phyloP scores from a whole-genome alignment of 352 stramenopile species.

The Albugo laibachii region DNA sequence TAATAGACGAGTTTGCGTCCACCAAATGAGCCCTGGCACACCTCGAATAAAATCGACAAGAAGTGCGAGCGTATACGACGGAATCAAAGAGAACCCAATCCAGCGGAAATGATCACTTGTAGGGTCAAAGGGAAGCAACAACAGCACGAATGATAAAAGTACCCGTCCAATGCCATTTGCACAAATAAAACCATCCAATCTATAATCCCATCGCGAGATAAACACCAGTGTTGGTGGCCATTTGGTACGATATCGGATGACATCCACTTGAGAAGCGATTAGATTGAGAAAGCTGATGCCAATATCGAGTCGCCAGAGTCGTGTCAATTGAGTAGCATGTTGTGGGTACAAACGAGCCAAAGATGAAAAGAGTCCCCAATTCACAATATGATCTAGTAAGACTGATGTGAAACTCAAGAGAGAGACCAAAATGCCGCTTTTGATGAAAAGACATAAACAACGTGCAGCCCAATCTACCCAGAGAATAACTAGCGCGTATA shows the following conservation, averaged over 20 bases:
- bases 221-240: slow-evolving; percentile 52
- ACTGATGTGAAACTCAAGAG: slow-evolving; percentile 47
- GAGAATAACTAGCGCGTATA: slow-evolving; percentile 23
- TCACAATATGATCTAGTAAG: slow-evolving; percentile 37
- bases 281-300: slow-evolving; percentile 28
- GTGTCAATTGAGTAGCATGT: slow-evolving; percentile 17
- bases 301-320: slow-evolving; percentile 33
- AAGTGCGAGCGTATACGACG: no score
- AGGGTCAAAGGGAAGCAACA: slow-evolving; percentile 23
- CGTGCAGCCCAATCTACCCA: slow-evolving; percentile 33
- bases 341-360: slow-evolving; percentile 31
- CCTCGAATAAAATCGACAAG: no score
- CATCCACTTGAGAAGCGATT: slow-evolving; percentile 24
- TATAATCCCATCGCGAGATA: slow-evolving; percentile 32
- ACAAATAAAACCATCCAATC: slow-evolving; percentile 17
- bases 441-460: slow-evolving; percentile 39
- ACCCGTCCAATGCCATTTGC: slow-evolving; percentile 34
- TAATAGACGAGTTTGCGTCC: no score
- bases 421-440: slow-evolving; percentile 50
- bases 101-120: no score
- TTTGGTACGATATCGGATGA: slow-evolving; percentile 29
- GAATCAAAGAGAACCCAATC: no score
- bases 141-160: slow-evolving; percentile 31
- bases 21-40: no score
- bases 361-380: slow-evolving; percentile 34